phyloP scores from a whole-genome alignment of 805 yeast species.

The Metschnikowia lachancei region DNA sequence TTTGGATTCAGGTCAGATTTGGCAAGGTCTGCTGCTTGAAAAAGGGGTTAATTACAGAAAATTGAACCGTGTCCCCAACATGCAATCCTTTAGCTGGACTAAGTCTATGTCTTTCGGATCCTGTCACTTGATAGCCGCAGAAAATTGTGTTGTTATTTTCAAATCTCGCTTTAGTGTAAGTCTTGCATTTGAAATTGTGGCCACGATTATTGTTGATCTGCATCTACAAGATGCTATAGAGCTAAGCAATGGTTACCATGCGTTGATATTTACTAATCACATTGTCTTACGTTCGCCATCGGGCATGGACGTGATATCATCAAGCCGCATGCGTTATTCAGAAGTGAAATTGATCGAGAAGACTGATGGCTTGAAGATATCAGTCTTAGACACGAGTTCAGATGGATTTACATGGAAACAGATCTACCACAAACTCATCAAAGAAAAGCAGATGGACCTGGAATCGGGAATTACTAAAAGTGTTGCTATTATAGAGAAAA shows the following conservation, averaged over 20 bases:
- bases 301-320: slow-evolving; percentile 10
- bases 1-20: slow-evolving; percentile 1
- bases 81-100: slow-evolving; percentile 7
- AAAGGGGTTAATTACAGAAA: neutral
- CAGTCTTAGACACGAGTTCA: slow-evolving; percentile 12
- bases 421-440: neutral
- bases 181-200: slow-evolving; percentile 1
- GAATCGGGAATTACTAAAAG: too few species aligned
- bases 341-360: slow-evolving; percentile 2
- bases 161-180: neutral
- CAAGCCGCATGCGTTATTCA: slow-evolving; percentile 6
- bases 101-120: slow-evolving; percentile 5
- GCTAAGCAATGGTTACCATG: slow-evolving; percentile 3
- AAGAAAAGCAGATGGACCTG: neutral
- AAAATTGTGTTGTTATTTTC: slow-evolving; percentile 10
- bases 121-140: slow-evolving; percentile 11
- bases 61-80: neutral
- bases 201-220: slow-evolving; percentile 9
- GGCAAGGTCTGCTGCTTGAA: neutral
- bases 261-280: slow-evolving; percentile 16
- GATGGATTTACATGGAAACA: slow-evolving; percentile 15
- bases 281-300: slow-evolving; percentile 10
- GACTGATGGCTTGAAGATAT: slow-evolving; percentile 2
- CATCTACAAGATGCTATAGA: slow-evolving; percentile 7
- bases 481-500: neutral